A percentile compares a stretch with the other conserved stretches of the same genome.
Evolutionary conservation across 768 basidiomycete genomes (phyloP).

Genomic region (Lactarius quietus): DNA sequence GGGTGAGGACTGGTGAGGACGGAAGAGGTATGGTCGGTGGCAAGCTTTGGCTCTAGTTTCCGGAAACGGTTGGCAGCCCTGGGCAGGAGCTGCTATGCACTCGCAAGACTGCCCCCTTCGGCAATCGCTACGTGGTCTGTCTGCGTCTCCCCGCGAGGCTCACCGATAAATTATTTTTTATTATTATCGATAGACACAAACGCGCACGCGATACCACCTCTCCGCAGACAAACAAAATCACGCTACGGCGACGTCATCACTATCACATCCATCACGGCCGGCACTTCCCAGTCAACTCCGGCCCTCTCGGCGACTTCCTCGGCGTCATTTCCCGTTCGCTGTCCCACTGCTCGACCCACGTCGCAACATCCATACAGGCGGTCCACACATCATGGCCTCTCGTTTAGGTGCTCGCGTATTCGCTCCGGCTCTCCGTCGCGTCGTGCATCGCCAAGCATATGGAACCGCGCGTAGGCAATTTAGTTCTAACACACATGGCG

Average conservation of each 20-base stretch:
- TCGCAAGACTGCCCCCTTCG: constrained; percentile 1
- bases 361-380: neutral
- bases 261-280: neutral
- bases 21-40: neutral
- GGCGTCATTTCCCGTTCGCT: neutral
- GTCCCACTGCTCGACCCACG: neutral
- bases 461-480: constrained; percentile 11
- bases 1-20: neutral
- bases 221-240: no score
- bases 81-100: constrained; percentile 5
- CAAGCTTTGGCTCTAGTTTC: neutral
- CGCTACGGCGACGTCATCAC: constrained; percentile 15
- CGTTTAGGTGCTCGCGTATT: constrained; percentile 15
- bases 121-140: constrained; percentile 8
- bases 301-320: neutral
- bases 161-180: neutral
- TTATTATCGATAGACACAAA: neutral
- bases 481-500: constrained; percentile 16
- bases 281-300: constrained; percentile 4
- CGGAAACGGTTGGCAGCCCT: constrained; percentile 13
- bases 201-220: neutral
- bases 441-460: constrained; percentile 9
- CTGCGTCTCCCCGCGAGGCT: neutral
- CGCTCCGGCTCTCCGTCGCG: constrained; percentile 10
- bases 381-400: constrained; percentile 8